Conservation (phyloP, 2,329 filamentous ascomycete species). For the Penicillium oxalicum region DNA sequence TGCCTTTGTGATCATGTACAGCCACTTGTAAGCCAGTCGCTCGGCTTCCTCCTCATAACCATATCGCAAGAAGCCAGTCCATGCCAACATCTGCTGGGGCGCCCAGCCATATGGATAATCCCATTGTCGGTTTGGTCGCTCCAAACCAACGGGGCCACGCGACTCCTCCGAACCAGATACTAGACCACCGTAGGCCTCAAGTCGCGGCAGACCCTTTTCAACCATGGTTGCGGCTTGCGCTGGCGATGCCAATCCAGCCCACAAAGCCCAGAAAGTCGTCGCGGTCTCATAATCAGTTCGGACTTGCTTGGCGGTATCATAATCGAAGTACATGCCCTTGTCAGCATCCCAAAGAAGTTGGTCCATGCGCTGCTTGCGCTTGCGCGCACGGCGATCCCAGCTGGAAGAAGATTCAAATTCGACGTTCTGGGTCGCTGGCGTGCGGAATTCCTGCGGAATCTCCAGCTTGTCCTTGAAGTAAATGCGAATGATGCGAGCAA, state of each 20-base stretch:
- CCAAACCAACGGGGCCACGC: constrained; percentile 69
- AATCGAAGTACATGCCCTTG: constrained; percentile 96
- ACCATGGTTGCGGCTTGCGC: constrained; percentile 82
- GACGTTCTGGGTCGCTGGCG: constrained; percentile 57
- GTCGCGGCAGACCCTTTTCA: constrained; percentile 70
- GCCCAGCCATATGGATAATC: constrained; percentile 98
- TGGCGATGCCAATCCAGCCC: constrained; percentile 82
- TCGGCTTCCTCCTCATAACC: constrained; percentile 87
- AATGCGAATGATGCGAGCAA: constrained; percentile 75
- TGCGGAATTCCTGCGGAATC: constrained; percentile 79
- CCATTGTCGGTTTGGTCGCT: constrained; percentile 93
- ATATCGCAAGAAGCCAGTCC: constrained; percentile 87
- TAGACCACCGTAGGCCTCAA: constrained; percentile 82
- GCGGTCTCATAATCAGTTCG: constrained; percentile 81
- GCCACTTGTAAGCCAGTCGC: constrained; percentile 87
- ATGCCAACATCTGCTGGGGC: constrained; percentile 95
- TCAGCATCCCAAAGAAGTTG: constrained; percentile 91
- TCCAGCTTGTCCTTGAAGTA: constrained; percentile 75
- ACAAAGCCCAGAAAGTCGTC: constrained; percentile 96
- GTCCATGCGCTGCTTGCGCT: constrained; percentile 78
- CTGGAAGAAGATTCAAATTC: constrained; percentile 73
- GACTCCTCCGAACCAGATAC: constrained; percentile 86
- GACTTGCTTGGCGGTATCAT: constrained; percentile 75
- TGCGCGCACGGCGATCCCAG: constrained; percentile 85
- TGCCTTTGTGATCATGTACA: constrained; percentile 97